These are phyloP conservation scores for Colletotrichum caudatum DNA, from an alignment of 2,329 filamentous ascomycete species.

Conservation along the genomic window DNA sequence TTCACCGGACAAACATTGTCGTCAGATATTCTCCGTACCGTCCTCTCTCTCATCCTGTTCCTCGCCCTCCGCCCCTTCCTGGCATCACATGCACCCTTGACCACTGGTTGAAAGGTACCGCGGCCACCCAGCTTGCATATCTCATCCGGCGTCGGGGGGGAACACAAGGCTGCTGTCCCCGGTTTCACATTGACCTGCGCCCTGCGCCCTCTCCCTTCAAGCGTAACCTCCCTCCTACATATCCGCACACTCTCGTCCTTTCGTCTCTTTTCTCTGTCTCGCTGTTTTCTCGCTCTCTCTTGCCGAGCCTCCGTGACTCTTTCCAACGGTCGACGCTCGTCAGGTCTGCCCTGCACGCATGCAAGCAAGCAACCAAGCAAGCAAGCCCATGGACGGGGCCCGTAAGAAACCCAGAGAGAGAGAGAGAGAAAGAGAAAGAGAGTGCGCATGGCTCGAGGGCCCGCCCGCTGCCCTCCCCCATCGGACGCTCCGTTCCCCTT, in stretches of 20 bases:
- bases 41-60: neutral
- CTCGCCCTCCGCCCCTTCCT: neutral
- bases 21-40: neutral
- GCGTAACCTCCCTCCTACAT: neutral
- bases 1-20: constrained; percentile 2
- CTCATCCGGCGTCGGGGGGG: neutral
- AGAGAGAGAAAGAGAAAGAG: no score
- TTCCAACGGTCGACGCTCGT: neutral
- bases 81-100: neutral
- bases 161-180: neutral
- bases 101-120: neutral
- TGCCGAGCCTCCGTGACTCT: no score
- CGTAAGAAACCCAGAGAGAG: no score
- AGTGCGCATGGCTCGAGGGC: neutral
- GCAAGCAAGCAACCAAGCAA: neutral
- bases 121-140: neutral
- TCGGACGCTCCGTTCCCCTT: neutral
- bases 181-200: neutral
- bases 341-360: neutral
- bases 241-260: no score
- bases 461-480: neutral
- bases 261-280: no score
- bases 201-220: neutral
- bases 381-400: neutral
- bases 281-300: no score